These are phyloP conservation scores for Fusarium graminum DNA, from an alignment of 2,329 filamentous ascomycete species.

Conservation along the genomic window DNA sequence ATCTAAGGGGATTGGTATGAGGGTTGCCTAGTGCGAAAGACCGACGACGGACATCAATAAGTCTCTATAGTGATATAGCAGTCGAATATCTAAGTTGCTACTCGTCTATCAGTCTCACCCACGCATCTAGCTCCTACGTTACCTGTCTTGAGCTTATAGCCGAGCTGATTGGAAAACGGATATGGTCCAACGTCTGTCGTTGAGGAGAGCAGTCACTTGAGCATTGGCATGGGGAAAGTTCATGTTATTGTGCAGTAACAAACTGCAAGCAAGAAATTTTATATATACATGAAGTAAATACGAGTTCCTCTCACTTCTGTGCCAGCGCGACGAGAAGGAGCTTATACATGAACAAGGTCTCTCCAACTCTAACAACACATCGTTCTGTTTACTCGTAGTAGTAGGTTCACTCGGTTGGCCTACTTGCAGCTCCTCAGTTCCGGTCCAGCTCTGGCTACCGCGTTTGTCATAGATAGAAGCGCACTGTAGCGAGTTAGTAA, in stretches of 20 bases:
- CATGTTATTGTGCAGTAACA: neutral
- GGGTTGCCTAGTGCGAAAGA: too few species aligned
- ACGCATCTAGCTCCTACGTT: too few species aligned
- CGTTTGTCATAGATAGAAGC: constrained; percentile 42
- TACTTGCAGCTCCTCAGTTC: constrained; percentile 41
- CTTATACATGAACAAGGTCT: constrained; percentile 36
- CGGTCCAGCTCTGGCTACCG: constrained; percentile 45
- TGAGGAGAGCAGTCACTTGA: neutral
- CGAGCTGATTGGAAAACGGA: neutral
- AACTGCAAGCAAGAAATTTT: constrained; percentile 7
- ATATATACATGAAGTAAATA: constrained; percentile 30
- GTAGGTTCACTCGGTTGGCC: constrained; percentile 46
- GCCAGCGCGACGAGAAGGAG: constrained; percentile 36
- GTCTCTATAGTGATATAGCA: too few species aligned
- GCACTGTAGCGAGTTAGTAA: constrained; percentile 26
- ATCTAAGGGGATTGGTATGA: too few species aligned
- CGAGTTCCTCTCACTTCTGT: neutral
- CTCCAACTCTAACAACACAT: neutral
- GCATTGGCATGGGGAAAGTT: too few species aligned
- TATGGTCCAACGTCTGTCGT: neutral
- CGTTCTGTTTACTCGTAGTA: constrained; percentile 34
- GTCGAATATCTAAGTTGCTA: too few species aligned
- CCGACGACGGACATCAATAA: too few species aligned
- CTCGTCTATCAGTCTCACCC: neutral
- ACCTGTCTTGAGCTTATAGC: too few species aligned